phyloP scores from a whole-genome alignment of 768 basidiomycete species.

The Tricholoma matsutake region DNA sequence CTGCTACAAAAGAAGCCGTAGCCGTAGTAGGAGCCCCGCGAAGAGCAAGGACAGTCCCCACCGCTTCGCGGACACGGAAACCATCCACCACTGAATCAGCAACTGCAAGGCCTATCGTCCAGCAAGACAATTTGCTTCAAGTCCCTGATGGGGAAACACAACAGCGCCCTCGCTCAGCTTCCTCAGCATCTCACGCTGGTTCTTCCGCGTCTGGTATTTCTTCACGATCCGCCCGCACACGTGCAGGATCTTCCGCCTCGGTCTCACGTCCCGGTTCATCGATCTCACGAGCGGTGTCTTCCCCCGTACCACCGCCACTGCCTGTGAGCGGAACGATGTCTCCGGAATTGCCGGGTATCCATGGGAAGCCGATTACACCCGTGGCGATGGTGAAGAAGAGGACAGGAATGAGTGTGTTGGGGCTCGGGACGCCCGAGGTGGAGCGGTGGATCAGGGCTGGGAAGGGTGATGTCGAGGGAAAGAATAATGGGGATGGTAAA shows the following conservation, averaged over 20 bases:
- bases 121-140: background rate
- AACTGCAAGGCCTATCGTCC: slow-evolving; percentile 1
- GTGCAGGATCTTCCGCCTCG: slow-evolving; percentile 10
- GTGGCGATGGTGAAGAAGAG: slow-evolving; percentile 22
- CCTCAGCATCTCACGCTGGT: slow-evolving; percentile 16
- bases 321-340: slow-evolving; percentile 37
- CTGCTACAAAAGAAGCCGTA: background rate
- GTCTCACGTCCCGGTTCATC: slow-evolving; percentile 23
- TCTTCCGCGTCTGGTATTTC: slow-evolving; percentile 6
- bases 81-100: slow-evolving; percentile 12
- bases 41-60: slow-evolving; percentile 27
- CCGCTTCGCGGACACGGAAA: slow-evolving; percentile 21
- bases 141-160: slow-evolving; percentile 8
- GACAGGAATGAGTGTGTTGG: slow-evolving; percentile 31
- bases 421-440: slow-evolving; percentile 53
- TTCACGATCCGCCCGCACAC: slow-evolving; percentile 13
- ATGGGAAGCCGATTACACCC: slow-evolving; percentile 33
- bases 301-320: slow-evolving; percentile 19
- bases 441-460: slow-evolving; percentile 48
- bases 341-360: slow-evolving; percentile 37
- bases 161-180: slow-evolving; percentile 9
- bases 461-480: slow-evolving; percentile 23
- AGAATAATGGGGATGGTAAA: slow-evolving; percentile 23
- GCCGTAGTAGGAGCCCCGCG: slow-evolving; percentile 16
- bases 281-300: slow-evolving; percentile 21